phyloP scores from a whole-genome alignment of 768 basidiomycete genomes.

The Sistotremastrum niveocremeum region DNA sequence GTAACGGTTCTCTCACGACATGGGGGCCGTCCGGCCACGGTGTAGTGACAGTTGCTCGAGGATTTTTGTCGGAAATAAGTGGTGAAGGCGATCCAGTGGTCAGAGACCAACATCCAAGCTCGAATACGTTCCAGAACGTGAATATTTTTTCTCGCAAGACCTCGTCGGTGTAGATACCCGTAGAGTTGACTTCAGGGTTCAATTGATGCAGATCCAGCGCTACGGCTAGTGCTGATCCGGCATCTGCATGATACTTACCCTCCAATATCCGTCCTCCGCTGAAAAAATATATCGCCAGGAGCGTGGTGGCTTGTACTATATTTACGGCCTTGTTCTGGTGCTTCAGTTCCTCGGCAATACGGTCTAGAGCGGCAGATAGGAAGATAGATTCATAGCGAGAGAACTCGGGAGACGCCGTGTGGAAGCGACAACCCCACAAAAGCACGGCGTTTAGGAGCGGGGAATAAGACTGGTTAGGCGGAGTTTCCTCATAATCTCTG shows the following conservation, averaged over 20 bases:
- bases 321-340: slow-evolving; percentile 20
- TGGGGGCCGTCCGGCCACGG: too few relatives aligned
- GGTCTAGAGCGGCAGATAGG: too few relatives aligned
- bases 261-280: slow-evolving; percentile 44
- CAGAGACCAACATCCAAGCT: slow-evolving; percentile 20
- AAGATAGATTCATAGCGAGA: too few relatives aligned
- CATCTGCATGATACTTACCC: slow-evolving; percentile 47
- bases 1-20: too few relatives aligned
- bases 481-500: too few relatives aligned
- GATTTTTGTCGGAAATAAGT: too few relatives aligned
- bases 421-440: too few relatives aligned
- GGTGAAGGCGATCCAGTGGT: slow-evolving; percentile 7
- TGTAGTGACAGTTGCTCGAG: too few relatives aligned
- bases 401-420: too few relatives aligned
- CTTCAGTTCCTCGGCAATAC: too few relatives aligned
- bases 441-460: too few relatives aligned
- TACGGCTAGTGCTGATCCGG: slow-evolving; percentile 46
- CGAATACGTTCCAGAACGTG: slow-evolving; percentile 25
- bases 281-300: slow-evolving; percentile 56
- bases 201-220: slow-evolving; percentile 48
- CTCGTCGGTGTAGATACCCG: slow-evolving; percentile 14
- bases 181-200: slow-evolving; percentile 15
- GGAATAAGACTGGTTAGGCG: too few relatives aligned
- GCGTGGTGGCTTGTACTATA: slow-evolving; percentile 45
- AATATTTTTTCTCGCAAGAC: slow-evolving; percentile 20